Evolutionary conservation across 2,329 filamentous ascomycete species (phyloP), one percentile per base, ranked within the genome.

Genomic region (Microdochium bolleyi): DNA sequence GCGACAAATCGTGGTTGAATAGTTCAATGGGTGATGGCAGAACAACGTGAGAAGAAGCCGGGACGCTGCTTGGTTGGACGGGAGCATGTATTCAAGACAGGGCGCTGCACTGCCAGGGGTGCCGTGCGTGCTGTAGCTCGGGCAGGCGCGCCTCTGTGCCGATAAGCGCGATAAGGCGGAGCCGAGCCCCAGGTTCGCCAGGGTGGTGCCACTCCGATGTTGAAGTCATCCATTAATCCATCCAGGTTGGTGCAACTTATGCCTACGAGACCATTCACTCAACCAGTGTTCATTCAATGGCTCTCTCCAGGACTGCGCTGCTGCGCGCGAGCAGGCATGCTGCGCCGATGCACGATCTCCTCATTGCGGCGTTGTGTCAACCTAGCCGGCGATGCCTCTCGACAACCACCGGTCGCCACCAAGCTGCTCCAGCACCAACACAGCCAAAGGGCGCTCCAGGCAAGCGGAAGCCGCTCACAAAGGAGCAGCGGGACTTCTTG

Each of bases 401-500:
- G 24, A 55, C 60, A 16, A 64, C 54, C 16, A 58, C 51, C 49
- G 59, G 14, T 8, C 41, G 48, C 34, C 52, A 55, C 44, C 54
- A 57, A 51, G 58, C 56, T 49, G 51, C 64, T 57, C 54, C 54
- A 57, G 24, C 60, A 50, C 51, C 62, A 21, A 38, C 59, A 59
- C 58, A 62, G 55, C 53, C 63, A 56, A 62, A 54, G 53, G 53
- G 66, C 13, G 56, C 65, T 51, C 67, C 68, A 49, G 60, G 67
- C 58, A 73, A 71, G 61, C 73, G 65, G 55, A 83, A 85, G 66
- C 78, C 84, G 10, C 74, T 94, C 49, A 89, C 83, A 27, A 71
- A 80, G 57, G 77, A 82, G 55, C 89, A 95, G 64, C 79, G 82
- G 54, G 78, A 86, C 53, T 95, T 87, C 62, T 82, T 95, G 49